Evolutionary conservation across 2,329 filamentous ascomycete genomes (phyloP), one percentile per base, ranked within the genome.

Genomic region (Colletotrichum tofieldiae): DNA sequence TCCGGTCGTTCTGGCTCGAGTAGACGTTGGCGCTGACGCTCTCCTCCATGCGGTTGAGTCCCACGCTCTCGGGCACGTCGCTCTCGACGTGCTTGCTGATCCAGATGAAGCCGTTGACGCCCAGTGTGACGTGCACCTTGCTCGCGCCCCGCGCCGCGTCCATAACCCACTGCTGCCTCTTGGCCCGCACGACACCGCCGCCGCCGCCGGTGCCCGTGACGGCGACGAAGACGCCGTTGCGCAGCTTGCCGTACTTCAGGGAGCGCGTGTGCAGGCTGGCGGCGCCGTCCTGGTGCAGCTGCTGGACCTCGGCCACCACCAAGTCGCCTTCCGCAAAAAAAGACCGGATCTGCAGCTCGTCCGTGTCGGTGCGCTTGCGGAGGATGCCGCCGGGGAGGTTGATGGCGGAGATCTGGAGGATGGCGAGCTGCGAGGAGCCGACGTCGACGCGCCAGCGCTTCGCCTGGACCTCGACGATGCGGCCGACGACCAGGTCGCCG

Each of bases 21-120:
- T 99, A 99, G 77, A 98, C 94, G 65, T 92, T 93, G 77, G 91
- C 91, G 74, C 92, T 95, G 26, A 96, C 93, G 76, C 87, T 91
- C 84, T 99, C 96, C 81, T 98, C 96, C 81, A 98, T 89, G 75
- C 93, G 90, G 65, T 94, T 97, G 78, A 98, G 94, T 85, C 90
- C 79, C 20, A 94, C 93, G 85, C 88, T 75, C 9, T 79, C 79
- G n/a, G 82, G 81, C n/a, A 85, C 84, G n/a, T 88, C 87, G 45
- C 88, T 88, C 75, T 93, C 91, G 9, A 93, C 85, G 77, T 97
- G 94, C 84, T 94, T 95, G 82, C 92, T 92, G 78, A 98, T 95
- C 93, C 94, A 99, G 71, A 98, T 95, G 80, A 97, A 98, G 1
- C 96, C 96, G 78, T 99, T 99, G 49, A 99, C 96, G 2, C 96